phyloP scores from a whole-genome alignment of 2,329 filamentous ascomycete genomes.

The Xylariaceae sp. region DNA sequence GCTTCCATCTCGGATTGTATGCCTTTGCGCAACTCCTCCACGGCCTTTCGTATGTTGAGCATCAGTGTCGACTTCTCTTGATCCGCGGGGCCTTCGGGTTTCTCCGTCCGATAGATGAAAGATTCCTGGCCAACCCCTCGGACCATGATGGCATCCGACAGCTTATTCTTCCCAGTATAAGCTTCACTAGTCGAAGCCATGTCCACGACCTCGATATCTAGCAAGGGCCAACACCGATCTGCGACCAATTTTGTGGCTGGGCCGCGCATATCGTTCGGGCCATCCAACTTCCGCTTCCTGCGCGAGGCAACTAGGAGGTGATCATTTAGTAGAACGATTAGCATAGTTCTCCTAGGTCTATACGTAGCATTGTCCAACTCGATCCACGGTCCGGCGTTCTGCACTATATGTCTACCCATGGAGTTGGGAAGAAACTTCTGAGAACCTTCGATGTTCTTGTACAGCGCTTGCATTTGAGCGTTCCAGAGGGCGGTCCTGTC shows the following conservation, averaged over 20 bases:
- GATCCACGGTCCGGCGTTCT: conserved; percentile 91
- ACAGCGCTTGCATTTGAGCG: conserved; percentile 73
- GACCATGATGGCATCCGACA: conserved; percentile 85
- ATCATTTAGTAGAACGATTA: conserved; percentile 90
- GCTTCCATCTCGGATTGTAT: conserved; percentile 83
- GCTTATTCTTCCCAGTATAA: conserved; percentile 55
- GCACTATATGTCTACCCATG: conserved; percentile 85
- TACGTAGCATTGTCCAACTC: conserved; percentile 97
- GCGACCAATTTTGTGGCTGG: conserved; percentile 76
- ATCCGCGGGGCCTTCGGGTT: conserved; percentile 64
- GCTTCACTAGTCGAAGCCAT: conserved; percentile 65
- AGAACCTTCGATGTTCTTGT: conserved; percentile 95
- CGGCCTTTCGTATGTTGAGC: conserved; percentile 85
- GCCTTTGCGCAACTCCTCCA: conserved; percentile 84
- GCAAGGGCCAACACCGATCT: conserved; percentile 87
- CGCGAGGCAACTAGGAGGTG: conserved; percentile 86
- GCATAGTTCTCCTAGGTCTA: conserved; percentile 84
- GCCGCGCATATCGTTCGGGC: conserved; percentile 47
- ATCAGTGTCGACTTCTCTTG: conserved; percentile 85
- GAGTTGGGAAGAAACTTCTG: conserved; percentile 94
- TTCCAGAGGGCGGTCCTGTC: conserved; percentile 65
- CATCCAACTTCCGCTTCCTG: conserved; percentile 86
- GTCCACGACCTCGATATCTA: conserved; percentile 90
- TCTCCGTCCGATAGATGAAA: conserved; percentile 90
- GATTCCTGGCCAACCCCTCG: conserved; percentile 81